A percentile compares a stretch with the other conserved stretches of the same genome.
Conservation (phyloP, 441 rosid species). For the Manihot esculenta region DNA sequence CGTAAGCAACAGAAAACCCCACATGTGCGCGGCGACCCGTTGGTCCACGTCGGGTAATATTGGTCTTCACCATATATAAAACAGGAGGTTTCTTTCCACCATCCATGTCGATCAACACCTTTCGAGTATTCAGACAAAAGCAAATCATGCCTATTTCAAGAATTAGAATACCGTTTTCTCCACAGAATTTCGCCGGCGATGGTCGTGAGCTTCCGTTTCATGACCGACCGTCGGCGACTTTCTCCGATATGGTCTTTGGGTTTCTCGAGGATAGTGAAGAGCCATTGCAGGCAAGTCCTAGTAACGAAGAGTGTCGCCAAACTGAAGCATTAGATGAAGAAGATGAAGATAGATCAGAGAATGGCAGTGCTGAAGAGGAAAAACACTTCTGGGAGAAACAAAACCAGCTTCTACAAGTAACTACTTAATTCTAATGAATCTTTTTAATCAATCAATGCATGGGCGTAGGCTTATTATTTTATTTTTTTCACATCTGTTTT, state of each 20-base stretch:
- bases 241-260: slow-evolving; percentile 43
- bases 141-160: slow-evolving; percentile 24
- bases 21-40: slow-evolving; percentile 34
- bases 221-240: slow-evolving; percentile 25
- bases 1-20: background rate
- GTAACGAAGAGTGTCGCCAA: slow-evolving; percentile 7
- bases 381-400: slow-evolving; percentile 52
- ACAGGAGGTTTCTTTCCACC: background rate
- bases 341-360: slow-evolving; percentile 24
- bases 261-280: slow-evolving; percentile 36
- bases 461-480: background rate
- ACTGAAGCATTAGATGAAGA: slow-evolving; percentile 12
- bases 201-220: slow-evolving; percentile 20
- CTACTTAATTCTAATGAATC: background rate
- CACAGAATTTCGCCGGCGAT: slow-evolving; percentile 11
- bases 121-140: background rate
- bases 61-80: slow-evolving; percentile 23
- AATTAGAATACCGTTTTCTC: slow-evolving; percentile 18
- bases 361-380: slow-evolving; percentile 20
- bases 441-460: too few relatives aligned
- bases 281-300: slow-evolving; percentile 15
- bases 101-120: background rate
- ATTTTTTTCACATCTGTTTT: too few relatives aligned
- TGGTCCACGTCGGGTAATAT: slow-evolving; percentile 18
- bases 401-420: slow-evolving; percentile 40